Conservation (phyloP, 2,329 filamentous ascomycete species). For the Cercospora nicotianae region DNA sequence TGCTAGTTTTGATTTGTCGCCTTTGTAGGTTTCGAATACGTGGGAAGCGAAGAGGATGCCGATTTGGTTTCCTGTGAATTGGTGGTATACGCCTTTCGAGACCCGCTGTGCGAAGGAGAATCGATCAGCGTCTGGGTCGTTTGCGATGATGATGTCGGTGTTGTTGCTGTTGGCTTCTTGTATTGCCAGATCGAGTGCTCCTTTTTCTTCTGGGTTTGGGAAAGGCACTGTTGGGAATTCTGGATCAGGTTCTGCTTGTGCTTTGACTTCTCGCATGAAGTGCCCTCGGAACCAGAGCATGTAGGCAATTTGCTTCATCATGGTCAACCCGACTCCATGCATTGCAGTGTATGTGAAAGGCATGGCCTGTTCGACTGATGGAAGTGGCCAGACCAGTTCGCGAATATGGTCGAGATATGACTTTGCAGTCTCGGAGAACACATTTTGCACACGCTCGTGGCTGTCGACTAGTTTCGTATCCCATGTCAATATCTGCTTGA, state of each 20-base stretch:
- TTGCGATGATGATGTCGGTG: constrained; percentile 58
- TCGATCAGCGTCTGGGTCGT: constrained; percentile 66
- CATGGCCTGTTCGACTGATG: constrained; percentile 24
- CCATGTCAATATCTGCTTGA: constrained; percentile 55
- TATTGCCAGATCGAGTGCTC: constrained; percentile 61
- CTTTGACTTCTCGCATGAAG: constrained; percentile 49
- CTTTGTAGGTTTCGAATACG: constrained; percentile 52
- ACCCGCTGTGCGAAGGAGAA: constrained; percentile 62
- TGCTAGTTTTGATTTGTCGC: constrained; percentile 46
- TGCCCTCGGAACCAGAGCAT: constrained; percentile 31
- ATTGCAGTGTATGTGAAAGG: constrained; percentile 58
- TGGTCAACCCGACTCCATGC: constrained; percentile 56
- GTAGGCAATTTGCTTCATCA: constrained; percentile 48
- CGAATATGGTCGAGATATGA: constrained; percentile 44
- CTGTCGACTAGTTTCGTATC: constrained; percentile 47
- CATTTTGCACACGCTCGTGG: constrained; percentile 44
- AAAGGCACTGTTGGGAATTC: constrained; percentile 65
- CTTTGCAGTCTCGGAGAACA: constrained; percentile 44
- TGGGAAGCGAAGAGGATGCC: constrained; percentile 61
- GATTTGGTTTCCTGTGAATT: constrained; percentile 66
- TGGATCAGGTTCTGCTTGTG: constrained; percentile 60
- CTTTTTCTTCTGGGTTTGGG: constrained; percentile 65
- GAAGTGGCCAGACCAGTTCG: constrained; percentile 32
- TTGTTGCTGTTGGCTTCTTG: constrained; percentile 53
- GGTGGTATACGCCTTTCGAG: constrained; percentile 55